phyloP scores from a whole-genome alignment of 2,329 filamentous ascomycete species.

The Penicillium sp. region DNA sequence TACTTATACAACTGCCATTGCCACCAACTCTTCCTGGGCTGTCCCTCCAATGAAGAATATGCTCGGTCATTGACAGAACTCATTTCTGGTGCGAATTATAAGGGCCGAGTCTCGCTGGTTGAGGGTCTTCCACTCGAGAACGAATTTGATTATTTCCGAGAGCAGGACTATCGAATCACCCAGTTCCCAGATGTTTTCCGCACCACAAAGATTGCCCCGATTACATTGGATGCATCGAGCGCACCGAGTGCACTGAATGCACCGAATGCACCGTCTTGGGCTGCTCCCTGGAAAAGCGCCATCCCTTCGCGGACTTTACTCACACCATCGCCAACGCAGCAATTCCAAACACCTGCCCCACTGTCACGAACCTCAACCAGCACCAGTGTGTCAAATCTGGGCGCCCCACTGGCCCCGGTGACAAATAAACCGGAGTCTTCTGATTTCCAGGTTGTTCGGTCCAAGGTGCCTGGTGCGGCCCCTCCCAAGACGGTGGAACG shows the following conservation, averaged over 20 bases:
- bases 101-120: slow-evolving; percentile 54
- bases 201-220: slow-evolving; percentile 45
- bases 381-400: slow-evolving; percentile 38
- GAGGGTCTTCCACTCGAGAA: slow-evolving; percentile 57
- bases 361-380: slow-evolving; percentile 41
- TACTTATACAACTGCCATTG: slow-evolving; percentile 59
- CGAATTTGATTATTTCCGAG: slow-evolving; percentile 46
- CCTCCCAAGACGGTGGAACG: slow-evolving; percentile 48
- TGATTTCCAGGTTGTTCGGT: slow-evolving; percentile 40
- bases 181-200: slow-evolving; percentile 56
- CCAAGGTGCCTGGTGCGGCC: slow-evolving; percentile 31
- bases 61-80: slow-evolving; percentile 52
- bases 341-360: slow-evolving; percentile 23
- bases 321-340: slow-evolving; percentile 39
- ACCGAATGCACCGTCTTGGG: slow-evolving; percentile 27
- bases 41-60: slow-evolving; percentile 57
- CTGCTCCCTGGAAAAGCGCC: slow-evolving; percentile 33
- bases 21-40: slow-evolving; percentile 60
- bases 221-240: not conserved
- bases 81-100: slow-evolving; percentile 44
- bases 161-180: slow-evolving; percentile 49
- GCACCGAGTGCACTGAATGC: slow-evolving; percentile 17
- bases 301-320: slow-evolving; percentile 31
- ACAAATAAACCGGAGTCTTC: slow-evolving; percentile 36
- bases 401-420: slow-evolving; percentile 34